Conservation (phyloP, 306 rosid genomes). For the Abrus pulchellus region DNA sequence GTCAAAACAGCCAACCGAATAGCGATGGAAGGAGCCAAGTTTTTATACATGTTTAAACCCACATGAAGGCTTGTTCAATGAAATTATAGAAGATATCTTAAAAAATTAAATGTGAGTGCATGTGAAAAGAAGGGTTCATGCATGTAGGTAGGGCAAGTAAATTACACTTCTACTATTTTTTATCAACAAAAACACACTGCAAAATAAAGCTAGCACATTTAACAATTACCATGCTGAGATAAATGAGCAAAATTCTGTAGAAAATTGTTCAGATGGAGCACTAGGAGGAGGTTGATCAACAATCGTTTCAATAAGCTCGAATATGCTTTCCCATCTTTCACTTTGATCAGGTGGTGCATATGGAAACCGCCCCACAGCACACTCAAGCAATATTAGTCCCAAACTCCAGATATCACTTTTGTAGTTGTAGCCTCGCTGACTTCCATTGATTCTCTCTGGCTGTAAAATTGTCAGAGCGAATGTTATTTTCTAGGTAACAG, state of each 20-base stretch:
- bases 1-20: constrained; percentile 11
- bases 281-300: constrained; percentile 85
- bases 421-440: constrained; percentile 67
- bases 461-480: constrained; percentile 56
- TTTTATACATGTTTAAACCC: constrained; percentile 16
- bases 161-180: constrained; percentile 17
- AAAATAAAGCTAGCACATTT: constrained; percentile 37
- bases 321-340: constrained; percentile 79
- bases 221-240: constrained; percentile 89
- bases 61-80: background rate
- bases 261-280: constrained; percentile 88
- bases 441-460: constrained; percentile 95
- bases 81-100: constrained; percentile 35
- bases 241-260: constrained; percentile 85
- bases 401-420: constrained; percentile 99
- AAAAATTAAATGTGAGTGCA: background rate
- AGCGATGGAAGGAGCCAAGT: background rate
- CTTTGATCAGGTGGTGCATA: constrained; percentile 81
- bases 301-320: constrained; percentile 90
- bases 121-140: background rate
- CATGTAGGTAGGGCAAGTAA: background rate
- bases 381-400: constrained; percentile 90
- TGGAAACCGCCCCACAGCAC: constrained; percentile 91
- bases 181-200: constrained; percentile 14
- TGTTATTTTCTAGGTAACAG: constrained; percentile 32